These are phyloP conservation scores for Ophiostoma montium DNA, from an alignment of 2,329 filamentous ascomycete genomes.

Conservation along the genomic window DNA sequence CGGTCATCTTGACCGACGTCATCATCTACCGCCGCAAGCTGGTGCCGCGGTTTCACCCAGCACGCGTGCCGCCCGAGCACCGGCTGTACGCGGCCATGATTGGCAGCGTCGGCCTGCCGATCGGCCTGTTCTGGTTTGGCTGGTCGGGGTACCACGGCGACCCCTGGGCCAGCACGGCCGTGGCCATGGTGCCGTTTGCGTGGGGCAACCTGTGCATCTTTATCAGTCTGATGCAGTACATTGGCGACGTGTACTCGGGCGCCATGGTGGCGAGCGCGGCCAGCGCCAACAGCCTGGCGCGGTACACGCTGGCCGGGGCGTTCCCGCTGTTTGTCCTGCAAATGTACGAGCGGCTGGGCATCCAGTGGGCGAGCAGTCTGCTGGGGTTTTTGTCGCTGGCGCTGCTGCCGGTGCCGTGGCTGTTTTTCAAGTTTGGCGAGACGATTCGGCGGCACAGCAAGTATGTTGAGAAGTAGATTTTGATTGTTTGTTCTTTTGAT, in stretches of 20 bases:
- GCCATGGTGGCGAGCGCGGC: slow-evolving; percentile 42
- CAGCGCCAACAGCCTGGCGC: slow-evolving; percentile 43
- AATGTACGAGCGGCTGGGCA: slow-evolving; percentile 31
- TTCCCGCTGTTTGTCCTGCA: slow-evolving; percentile 50
- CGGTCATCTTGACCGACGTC: slow-evolving; percentile 26
- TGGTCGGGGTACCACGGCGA: slow-evolving; percentile 35
- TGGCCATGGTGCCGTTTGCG: slow-evolving; percentile 40
- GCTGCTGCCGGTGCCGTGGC: slow-evolving; percentile 37
- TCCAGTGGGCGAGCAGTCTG: slow-evolving; percentile 32
- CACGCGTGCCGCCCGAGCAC: slow-evolving; percentile 36
- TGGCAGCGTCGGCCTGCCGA: slow-evolving; percentile 36
- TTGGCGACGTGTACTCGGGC: slow-evolving; percentile 40
- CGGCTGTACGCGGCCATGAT: slow-evolving; percentile 45
- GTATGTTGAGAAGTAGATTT: slow-evolving; percentile 15
- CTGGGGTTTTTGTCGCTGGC: slow-evolving; percentile 32
- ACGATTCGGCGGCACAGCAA: slow-evolving; percentile 25
- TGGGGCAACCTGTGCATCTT: slow-evolving; percentile 49
- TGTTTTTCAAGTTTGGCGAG: slow-evolving; percentile 35
- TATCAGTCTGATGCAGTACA: slow-evolving; percentile 36
- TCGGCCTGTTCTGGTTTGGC: slow-evolving; percentile 45
- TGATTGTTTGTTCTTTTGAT: neutral
- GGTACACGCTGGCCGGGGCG: slow-evolving; percentile 39
- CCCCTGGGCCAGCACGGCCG: slow-evolving; percentile 35
- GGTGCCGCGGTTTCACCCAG: slow-evolving; percentile 19
- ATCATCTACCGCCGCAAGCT: slow-evolving; percentile 26